Evolutionary conservation across 2,329 filamentous ascomycete genomes (phyloP).

Genomic region (Calonectria montana): DNA sequence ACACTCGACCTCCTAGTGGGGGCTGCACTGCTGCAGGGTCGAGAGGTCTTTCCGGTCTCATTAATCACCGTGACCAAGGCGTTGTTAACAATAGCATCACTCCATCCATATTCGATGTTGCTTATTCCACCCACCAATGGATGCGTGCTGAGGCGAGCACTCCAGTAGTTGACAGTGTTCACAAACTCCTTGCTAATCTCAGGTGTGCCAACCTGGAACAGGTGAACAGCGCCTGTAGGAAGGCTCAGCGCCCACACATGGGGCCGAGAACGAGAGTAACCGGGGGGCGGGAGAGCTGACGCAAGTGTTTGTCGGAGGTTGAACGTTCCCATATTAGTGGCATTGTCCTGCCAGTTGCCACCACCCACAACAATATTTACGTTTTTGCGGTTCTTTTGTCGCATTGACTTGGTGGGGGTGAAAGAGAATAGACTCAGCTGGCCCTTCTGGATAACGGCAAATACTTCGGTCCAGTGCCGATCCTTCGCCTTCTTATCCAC

Average conservation of each 20-base stretch:
- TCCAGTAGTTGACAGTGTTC: conserved; percentile 96
- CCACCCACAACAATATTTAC: conserved; percentile 78
- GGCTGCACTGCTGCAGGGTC: conserved; percentile 63
- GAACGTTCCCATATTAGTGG: conserved; percentile 88
- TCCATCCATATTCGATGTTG: conserved; percentile 98
- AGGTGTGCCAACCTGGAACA: conserved; percentile 97
- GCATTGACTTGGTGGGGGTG: conserved; percentile 80
- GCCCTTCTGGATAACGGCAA: conserved; percentile 95
- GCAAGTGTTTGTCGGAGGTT: conserved; percentile 91
- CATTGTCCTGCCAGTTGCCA: conserved; percentile 98
- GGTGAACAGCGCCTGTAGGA: conserved; percentile 91
- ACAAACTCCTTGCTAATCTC: conserved; percentile 97
- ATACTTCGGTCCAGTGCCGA: conserved; percentile 93
- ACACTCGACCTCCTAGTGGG: conserved; percentile 56
- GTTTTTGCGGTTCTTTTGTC: conserved; percentile 71
- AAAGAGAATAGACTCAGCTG: conserved; percentile 96
- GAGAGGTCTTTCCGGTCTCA: conserved; percentile 56
- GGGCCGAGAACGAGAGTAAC: conserved; percentile 89
- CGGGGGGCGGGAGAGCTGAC: conserved; percentile 87
- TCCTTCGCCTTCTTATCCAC: conserved; percentile 94
- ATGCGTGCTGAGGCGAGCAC: conserved; percentile 91
- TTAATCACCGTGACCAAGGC: conserved; percentile 65
- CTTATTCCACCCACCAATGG: conserved; percentile 92
- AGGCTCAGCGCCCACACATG: conserved; percentile 95
- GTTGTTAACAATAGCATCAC: conserved; percentile 80